phyloP scores from a whole-genome alignment of 257 asterid species.

The Solanum bulbocastanum region DNA sequence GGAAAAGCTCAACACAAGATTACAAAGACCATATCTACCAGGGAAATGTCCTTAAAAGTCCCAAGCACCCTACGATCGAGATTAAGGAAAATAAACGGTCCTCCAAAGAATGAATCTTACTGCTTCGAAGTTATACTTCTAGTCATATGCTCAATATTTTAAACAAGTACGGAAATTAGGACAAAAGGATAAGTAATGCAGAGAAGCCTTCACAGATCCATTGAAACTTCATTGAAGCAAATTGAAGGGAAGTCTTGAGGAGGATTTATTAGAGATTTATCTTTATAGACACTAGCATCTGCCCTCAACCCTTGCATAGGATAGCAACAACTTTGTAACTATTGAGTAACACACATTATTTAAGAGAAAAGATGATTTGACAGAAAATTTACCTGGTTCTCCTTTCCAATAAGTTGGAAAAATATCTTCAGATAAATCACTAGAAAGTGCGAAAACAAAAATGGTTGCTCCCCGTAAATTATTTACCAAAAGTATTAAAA shows the following conservation, averaged over 20 bases:
- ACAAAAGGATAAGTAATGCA: neutral
- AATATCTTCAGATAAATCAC: neutral
- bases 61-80: neutral
- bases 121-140: neutral
- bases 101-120: neutral
- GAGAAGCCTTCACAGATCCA: neutral
- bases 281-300: neutral
- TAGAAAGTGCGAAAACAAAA: neutral
- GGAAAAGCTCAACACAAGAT: neutral
- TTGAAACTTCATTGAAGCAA: neutral
- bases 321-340: neutral
- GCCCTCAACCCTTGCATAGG: neutral
- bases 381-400: neutral
- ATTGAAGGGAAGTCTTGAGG: neutral
- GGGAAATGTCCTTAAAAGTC: neutral
- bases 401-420: neutral
- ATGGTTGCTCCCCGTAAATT: neutral
- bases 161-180: neutral
- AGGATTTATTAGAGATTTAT: neutral
- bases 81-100: neutral
- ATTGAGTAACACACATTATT: neutral
- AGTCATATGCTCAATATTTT: neutral
- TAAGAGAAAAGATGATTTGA: neutral
- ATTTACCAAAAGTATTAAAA: neutral
- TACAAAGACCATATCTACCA: neutral